Base-by-base conservation (phyloP, 805 yeast species). In the Kuraishia cidri region DNA sequence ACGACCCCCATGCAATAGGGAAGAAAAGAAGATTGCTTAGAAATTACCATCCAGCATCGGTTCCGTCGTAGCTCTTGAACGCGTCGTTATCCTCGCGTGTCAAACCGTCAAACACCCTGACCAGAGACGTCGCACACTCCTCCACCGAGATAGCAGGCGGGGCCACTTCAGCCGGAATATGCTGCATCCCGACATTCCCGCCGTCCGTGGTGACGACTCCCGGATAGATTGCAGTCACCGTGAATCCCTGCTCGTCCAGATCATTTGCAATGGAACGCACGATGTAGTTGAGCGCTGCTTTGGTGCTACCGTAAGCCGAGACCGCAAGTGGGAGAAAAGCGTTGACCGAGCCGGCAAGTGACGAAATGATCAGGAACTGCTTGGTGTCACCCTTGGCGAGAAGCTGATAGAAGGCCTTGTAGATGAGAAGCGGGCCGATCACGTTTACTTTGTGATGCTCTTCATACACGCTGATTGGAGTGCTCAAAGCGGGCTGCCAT, bases 281-380 rank as follows among this genome's bases (percentile, higher is more conserved):
- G 10, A 49, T 12, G 35, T 42, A 42, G 43, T 59, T 60, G 15
- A 58, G 31, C 1, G 60, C 62, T 3, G 61, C 57, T 37, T 64
- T 62, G 5, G 67, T 60, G 5, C 48, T 46, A n/a, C 56, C 57
- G 36, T 61, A 61, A 8, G 55, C 46, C 30, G 37, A 29, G 8
- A 35, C 25, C 4, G 40, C 35, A 8, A 40, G 11, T 4, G 55
- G 50, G 6, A 54, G 38, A 23, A 35, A 43, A 4, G 34, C 42
- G 5, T 44, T 46, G 25, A 49, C 40, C 4, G 60, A 53, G 2
- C 54, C 62, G 19, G 47, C 43, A 4, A 42, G 23, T 27, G 54
- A 45, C 2, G 62, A 50, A 10, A 50, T 44, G 37, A 57, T 49
- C 6, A 52, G 32, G 8, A 55, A 40, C 34, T 56, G 55, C 33